Evolutionary conservation across 352 stramenopile genomes (phyloP).

Genomic region (Phytophthora citrophthora): DNA sequence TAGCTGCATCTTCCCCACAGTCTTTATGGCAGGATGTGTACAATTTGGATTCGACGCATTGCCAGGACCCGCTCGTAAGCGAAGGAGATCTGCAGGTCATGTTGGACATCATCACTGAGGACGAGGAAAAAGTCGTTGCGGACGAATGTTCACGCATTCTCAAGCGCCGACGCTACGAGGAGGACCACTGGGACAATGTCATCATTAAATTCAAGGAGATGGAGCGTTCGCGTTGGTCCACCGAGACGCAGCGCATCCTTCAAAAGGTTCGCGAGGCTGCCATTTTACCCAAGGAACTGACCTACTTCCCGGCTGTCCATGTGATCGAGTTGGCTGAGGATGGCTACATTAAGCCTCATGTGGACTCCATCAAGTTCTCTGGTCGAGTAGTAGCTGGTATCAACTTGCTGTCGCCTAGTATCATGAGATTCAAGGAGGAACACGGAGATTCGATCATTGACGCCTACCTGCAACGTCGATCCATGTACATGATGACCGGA

Average conservation of each 20-base stretch:
- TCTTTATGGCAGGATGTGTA: constrained; percentile 41
- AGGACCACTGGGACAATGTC: constrained; percentile 85
- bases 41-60: constrained; percentile 67
- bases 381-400: constrained; percentile 79
- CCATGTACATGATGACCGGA: constrained; percentile 89
- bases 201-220: constrained; percentile 92
- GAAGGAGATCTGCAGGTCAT: constrained; percentile 70
- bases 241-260: constrained; percentile 68
- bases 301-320: constrained; percentile 79
- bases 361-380: constrained; percentile 91
- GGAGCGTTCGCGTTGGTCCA: constrained; percentile 83
- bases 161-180: constrained; percentile 77
- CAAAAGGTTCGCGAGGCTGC: constrained; percentile 64
- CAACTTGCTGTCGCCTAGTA: constrained; percentile 76
- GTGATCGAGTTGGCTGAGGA: constrained; percentile 85
- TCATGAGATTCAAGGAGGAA: constrained; percentile 89
- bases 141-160: constrained; percentile 76
- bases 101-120: constrained; percentile 72
- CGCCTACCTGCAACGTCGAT: constrained; percentile 69
- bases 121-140: constrained; percentile 74
- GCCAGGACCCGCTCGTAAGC: constrained; percentile 58
- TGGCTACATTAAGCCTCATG: constrained; percentile 86
- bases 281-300: constrained; percentile 65
- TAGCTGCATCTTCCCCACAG: neutral
- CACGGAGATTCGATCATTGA: constrained; percentile 75